These are phyloP conservation scores for Diaporthe citriasiana DNA, from an alignment of 2,329 filamentous ascomycete species.

Conservation along the genomic window DNA sequence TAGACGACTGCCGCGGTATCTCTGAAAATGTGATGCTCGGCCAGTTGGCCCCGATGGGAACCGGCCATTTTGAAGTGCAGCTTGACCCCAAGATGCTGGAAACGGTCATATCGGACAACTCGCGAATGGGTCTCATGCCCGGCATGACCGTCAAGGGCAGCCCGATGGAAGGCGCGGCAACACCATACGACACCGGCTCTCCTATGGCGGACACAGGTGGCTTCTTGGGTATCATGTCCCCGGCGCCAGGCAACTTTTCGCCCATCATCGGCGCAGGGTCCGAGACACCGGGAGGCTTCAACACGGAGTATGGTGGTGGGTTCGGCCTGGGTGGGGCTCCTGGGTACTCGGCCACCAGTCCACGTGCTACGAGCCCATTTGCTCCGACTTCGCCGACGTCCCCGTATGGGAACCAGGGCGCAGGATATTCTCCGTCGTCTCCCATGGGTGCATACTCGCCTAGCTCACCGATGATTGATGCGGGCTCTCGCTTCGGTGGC, in stretches of 20 bases:
- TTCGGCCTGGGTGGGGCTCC: conserved; percentile 54
- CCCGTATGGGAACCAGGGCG: conserved; percentile 69
- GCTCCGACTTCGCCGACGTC: conserved; percentile 74
- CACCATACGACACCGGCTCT: conserved; percentile 92
- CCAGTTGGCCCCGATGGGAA: conserved; percentile 96
- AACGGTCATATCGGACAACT: conserved; percentile 94
- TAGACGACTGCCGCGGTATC: conserved; percentile 97
- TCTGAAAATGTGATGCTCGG: conserved; percentile 99
- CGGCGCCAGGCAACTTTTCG: conserved; percentile 77
- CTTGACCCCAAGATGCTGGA: conserved; percentile 96
- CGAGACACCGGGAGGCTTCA: conserved; percentile 76
- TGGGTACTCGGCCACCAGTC: conserved; percentile 66
- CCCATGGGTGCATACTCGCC: conserved; percentile 82
- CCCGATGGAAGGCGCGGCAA: conserved; percentile 86
- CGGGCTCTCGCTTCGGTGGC: conserved; percentile 67
- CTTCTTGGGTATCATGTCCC: conserved; percentile 74
- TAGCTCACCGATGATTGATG: conserved; percentile 76
- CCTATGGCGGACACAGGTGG: conserved; percentile 79
- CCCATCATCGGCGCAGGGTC: conserved; percentile 83
- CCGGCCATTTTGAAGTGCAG: conserved; percentile 93
- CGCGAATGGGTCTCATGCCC: conserved; percentile 84
- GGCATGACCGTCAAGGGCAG: conserved; percentile 83
- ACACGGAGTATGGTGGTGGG: conserved; percentile 69
- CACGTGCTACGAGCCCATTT: conserved; percentile 82
- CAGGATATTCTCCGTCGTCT: conserved; percentile 82